phyloP scores from a whole-genome alignment of 2,329 filamentous ascomycete species.

The Colletotrichum simmondsii region DNA sequence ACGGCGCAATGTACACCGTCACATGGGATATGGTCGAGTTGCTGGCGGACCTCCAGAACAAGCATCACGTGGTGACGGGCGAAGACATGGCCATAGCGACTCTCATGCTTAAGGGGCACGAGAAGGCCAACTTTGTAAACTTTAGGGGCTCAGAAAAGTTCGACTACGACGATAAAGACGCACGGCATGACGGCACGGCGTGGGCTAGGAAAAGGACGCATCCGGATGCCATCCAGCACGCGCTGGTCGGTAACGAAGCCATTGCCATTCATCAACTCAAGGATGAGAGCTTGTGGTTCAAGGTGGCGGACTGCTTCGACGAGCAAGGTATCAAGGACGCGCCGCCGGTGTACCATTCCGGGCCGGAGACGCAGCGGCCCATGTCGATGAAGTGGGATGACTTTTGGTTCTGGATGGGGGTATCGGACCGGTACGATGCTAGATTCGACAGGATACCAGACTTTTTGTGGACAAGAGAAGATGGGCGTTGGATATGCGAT shows the following conservation, averaged over 20 bases:
- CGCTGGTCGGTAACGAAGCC: slow-evolving; percentile 36
- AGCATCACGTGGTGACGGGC: slow-evolving; percentile 40
- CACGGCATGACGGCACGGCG: slow-evolving; percentile 40
- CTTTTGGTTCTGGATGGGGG: slow-evolving; percentile 37
- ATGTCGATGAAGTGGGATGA: slow-evolving; percentile 38
- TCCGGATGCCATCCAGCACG: slow-evolving; percentile 38
- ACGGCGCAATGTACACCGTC: slow-evolving; percentile 47
- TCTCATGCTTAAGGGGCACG: slow-evolving; percentile 41
- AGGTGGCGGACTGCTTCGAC: slow-evolving; percentile 44
- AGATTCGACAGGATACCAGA: slow-evolving; percentile 40
- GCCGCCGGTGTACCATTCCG: slow-evolving; percentile 1
- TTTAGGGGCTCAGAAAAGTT: slow-evolving; percentile 43
- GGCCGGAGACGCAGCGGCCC: slow-evolving; percentile 21
- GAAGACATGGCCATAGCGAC: slow-evolving; percentile 44
- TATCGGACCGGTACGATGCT: slow-evolving; percentile 34
- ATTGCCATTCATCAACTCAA: slow-evolving; percentile 44
- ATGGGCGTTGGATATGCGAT: slow-evolving; percentile 40
- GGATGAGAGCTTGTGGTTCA: slow-evolving; percentile 39
- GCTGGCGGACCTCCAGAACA: slow-evolving; percentile 40
- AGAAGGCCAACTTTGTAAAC: slow-evolving; percentile 42
- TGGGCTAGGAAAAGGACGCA: slow-evolving; percentile 42
- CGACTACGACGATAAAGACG: slow-evolving; percentile 42
- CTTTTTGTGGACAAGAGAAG: slow-evolving; percentile 35
- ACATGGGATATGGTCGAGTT: slow-evolving; percentile 46
- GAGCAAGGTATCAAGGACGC: slow-evolving; percentile 39